Evolutionary conservation across 331 rosid genomes (phyloP).

Genomic region (Malus hybrid): DNA sequence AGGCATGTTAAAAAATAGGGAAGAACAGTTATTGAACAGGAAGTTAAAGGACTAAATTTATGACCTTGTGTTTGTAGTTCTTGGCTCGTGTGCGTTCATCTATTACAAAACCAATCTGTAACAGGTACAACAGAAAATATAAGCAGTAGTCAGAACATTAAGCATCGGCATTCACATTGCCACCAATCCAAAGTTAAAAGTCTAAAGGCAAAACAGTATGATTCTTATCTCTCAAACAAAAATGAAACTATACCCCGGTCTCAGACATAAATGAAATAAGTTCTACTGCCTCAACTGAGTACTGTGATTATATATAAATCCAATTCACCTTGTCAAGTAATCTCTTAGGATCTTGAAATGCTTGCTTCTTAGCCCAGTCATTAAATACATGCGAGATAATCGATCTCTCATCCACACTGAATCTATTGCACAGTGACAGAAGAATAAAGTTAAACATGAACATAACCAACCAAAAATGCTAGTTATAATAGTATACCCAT

Average conservation of each 20-base stretch:
- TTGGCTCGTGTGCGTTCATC: constrained; percentile 76
- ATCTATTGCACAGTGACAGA: constrained; percentile 38
- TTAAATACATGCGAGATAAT: constrained; percentile 74
- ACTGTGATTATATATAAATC: too few relatives aligned
- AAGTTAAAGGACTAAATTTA: constrained; percentile 1
- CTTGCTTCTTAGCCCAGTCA: constrained; percentile 92
- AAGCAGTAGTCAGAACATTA: background rate
- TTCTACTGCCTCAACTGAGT: too few relatives aligned
- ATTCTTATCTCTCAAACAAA: too few relatives aligned
- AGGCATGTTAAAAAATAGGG: background rate
- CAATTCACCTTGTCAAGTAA: constrained; percentile 73
- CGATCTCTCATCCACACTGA: constrained; percentile 68
- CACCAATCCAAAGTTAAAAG: too few relatives aligned
- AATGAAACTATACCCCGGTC: too few relatives aligned
- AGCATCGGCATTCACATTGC: too few relatives aligned
- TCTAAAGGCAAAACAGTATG: too few relatives aligned
- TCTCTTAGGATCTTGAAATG: constrained; percentile 90
- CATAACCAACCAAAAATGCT: constrained; percentile 2
- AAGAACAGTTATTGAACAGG: background rate
- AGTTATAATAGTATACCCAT: constrained; percentile 7
- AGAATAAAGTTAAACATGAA: constrained; percentile 4
- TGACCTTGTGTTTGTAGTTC: constrained; percentile 74
- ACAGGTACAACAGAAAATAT: background rate
- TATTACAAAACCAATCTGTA: constrained; percentile 51
- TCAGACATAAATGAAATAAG: too few relatives aligned